phyloP scores from a whole-genome alignment of 148 eudicot species.

The Vaccinium macrocarpon region DNA sequence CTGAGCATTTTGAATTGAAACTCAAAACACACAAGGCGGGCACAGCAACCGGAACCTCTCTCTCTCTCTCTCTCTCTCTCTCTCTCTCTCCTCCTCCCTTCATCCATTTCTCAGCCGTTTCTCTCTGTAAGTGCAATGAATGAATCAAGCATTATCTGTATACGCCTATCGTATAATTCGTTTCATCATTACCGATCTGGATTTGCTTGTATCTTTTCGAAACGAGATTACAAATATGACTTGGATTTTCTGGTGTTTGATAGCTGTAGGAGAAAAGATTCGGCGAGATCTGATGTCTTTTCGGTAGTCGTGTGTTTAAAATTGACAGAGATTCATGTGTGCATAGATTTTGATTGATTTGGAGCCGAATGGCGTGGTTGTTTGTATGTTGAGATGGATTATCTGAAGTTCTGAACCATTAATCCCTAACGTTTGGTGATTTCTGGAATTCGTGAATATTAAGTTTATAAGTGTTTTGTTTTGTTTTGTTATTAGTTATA shows the following conservation, averaged over 20 bases:
- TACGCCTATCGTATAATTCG: too few relatives aligned
- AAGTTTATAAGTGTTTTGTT: not conserved
- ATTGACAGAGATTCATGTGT: not conserved
- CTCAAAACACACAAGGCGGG: conserved; percentile 5
- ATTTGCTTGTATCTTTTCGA: not conserved
- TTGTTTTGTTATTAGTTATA: not conserved
- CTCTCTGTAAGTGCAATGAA: not conserved
- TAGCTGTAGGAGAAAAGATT: not conserved
- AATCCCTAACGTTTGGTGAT: not conserved
- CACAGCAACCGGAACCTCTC: not conserved
- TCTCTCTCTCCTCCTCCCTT: not conserved
- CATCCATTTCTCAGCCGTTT: not conserved
- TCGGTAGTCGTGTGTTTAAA: not conserved
- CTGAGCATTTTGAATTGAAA: conserved; percentile 12
- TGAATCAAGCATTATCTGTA: too few relatives aligned
- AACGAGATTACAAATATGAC: not conserved
- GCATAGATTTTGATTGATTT: not conserved
- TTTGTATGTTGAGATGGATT: not conserved
- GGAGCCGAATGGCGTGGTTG: not conserved
- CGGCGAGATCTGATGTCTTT: not conserved
- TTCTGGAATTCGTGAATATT: not conserved
- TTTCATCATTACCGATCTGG: not conserved
- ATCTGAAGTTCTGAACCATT: not conserved
- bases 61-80: not conserved
- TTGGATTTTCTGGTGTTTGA: not conserved